These are phyloP conservation scores for Dentiscutata heterogama DNA, from an alignment of 371 early-diverging fungal genomes.

Conservation along the genomic window DNA sequence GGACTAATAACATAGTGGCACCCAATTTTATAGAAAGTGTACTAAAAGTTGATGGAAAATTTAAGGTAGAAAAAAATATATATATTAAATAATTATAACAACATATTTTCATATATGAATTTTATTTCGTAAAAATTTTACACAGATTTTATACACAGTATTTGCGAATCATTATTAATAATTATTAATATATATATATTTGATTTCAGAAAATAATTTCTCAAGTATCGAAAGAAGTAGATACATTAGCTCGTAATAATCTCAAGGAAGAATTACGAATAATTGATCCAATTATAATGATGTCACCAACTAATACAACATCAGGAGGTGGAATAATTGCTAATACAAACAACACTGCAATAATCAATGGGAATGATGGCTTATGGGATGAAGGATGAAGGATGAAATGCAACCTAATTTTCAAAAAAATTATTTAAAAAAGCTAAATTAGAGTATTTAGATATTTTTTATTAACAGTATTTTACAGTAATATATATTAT, in stretches of 20 bases:
- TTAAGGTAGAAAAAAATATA: slow-evolving; percentile 58
- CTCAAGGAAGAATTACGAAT: slow-evolving; percentile 64
- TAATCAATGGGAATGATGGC: no score
- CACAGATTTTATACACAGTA: neutral
- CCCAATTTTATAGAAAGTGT: slow-evolving; percentile 65
- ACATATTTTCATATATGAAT: neutral
- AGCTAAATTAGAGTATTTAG: no score
- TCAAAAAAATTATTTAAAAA: no score
- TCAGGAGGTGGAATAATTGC: no score
- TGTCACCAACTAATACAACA: neutral
- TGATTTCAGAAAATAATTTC: slow-evolving; percentile 61
- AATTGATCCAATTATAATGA: slow-evolving; percentile 60
- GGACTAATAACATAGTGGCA: slow-evolving; percentile 50
- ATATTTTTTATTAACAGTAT: no score
- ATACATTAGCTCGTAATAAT: slow-evolving; percentile 62
- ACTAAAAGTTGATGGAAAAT: slow-evolving; percentile 64
- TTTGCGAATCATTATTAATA: neutral
- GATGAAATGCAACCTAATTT: no score
- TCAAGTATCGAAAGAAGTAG: slow-evolving; percentile 65
- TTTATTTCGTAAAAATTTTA: neutral
- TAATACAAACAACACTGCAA: no score
- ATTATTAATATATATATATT: neutral
- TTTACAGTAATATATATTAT: no score
- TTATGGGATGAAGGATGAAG: no score
- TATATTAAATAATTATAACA: no score